These are phyloP conservation scores for Pythium coloratum DNA, from an alignment of 352 stramenopile genomes.

Conservation along the genomic window DNA sequence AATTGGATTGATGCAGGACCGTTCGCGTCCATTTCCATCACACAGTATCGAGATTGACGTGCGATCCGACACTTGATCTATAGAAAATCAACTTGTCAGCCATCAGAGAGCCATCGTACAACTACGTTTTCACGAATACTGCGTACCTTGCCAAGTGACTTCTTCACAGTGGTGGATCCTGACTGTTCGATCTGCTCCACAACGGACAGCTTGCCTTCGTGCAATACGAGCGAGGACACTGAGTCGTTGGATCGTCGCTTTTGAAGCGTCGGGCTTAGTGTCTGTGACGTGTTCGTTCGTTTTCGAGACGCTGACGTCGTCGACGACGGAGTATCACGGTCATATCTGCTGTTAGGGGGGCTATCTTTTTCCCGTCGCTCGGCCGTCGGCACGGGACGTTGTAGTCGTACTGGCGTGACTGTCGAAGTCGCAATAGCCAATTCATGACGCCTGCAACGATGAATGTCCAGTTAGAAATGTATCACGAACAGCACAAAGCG, in stretches of 20 bases:
- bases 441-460: constrained; percentile 19
- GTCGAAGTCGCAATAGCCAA: constrained; percentile 18
- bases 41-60: constrained; percentile 15
- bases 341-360: neutral
- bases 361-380: constrained; percentile 20
- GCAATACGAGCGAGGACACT: constrained; percentile 27
- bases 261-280: constrained; percentile 23
- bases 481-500: neutral
- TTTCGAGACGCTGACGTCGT: constrained; percentile 19
- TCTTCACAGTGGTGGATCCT: constrained; percentile 26
- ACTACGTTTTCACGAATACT: neutral
- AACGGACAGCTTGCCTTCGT: constrained; percentile 51
- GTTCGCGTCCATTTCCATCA: constrained; percentile 15
- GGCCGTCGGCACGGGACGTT: constrained; percentile 17
- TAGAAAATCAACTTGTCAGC: neutral
- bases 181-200: constrained; percentile 39
- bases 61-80: constrained; percentile 21
- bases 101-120: neutral
- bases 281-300: constrained; percentile 21
- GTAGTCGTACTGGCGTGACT: constrained; percentile 25
- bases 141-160: constrained; percentile 48
- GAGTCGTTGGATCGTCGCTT: constrained; percentile 25
- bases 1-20: constrained; percentile 3
- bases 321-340: constrained; percentile 1
- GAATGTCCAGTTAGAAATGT: neutral